Percentiles rank a stretch among this genome's conserved stretches.
Evolutionary conservation across 768 basidiomycete genomes (phyloP).

Genomic region (Cystoderma amianthinum): DNA sequence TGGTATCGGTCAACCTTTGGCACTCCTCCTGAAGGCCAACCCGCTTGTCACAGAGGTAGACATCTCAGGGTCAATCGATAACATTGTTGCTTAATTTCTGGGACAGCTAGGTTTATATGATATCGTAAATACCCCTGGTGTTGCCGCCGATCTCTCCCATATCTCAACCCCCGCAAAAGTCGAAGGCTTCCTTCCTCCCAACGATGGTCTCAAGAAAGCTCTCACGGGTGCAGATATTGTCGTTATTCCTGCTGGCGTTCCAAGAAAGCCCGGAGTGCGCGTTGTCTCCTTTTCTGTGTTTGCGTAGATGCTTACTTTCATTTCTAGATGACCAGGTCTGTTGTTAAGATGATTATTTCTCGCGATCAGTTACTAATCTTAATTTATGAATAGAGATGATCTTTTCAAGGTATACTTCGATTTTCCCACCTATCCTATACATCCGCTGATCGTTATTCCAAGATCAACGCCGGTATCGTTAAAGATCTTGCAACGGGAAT

Average conservation of each 20-base stretch:
- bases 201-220: conserved; percentile 78
- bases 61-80: conserved; percentile 3
- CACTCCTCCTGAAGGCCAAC: conserved; percentile 86
- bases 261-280: conserved; percentile 89
- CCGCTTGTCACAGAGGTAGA: conserved; percentile 70
- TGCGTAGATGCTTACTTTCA: too few relatives aligned
- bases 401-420: conserved; percentile 76
- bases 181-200: conserved; percentile 68
- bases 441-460: conserved; percentile 5
- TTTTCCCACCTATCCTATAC: neutral
- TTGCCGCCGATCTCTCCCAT: conserved; percentile 91
- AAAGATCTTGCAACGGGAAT: conserved; percentile 89
- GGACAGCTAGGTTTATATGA: conserved; percentile 80
- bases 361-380: conserved; percentile 1
- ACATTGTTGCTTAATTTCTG: neutral
- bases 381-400: conserved; percentile 60
- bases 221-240: conserved; percentile 85
- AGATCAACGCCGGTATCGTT: conserved; percentile 99
- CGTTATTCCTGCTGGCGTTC: conserved; percentile 94
- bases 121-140: conserved; percentile 97
- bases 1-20: conserved; percentile 95
- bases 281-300: conserved; percentile 5
- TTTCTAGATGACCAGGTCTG: conserved; percentile 47
- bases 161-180: conserved; percentile 87
- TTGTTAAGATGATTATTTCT: conserved; percentile 5